Percentiles rank a stretch among this genome's conserved stretches.
phyloP scores from a whole-genome alignment of 1,139 yeast species.

The Blastobotrys apis region DNA sequence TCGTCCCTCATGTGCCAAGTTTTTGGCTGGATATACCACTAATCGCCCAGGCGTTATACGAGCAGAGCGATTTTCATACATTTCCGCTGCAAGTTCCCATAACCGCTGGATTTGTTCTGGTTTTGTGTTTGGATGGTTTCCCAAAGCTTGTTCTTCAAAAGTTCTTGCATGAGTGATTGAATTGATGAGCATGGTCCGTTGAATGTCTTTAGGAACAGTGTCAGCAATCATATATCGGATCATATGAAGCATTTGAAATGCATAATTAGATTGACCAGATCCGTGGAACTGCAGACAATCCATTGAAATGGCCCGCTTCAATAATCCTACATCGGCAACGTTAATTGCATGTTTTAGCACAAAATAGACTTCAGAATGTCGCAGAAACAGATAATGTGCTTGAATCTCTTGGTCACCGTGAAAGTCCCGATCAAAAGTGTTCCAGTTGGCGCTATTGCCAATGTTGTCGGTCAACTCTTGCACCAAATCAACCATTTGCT shows the following conservation, averaged over 20 bases:
- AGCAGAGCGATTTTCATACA: constrained; percentile 5
- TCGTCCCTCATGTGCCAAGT: constrained; percentile 13
- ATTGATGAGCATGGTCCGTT: constrained; percentile 9
- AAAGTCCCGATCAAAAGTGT: constrained; percentile 7
- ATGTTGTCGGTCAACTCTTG: constrained; percentile 6
- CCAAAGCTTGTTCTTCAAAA: constrained; percentile 9
- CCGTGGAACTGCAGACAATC: constrained; percentile 12
- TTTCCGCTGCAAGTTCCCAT: constrained; percentile 7
- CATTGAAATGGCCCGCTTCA: constrained; percentile 10
- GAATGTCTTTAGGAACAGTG: constrained; percentile 8
- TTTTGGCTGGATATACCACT: constrained; percentile 13
- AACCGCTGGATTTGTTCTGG: constrained; percentile 5
- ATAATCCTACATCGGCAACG: constrained; percentile 11
- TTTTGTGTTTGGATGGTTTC: background rate
- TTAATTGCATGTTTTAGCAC: constrained; percentile 12
- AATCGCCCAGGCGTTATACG: constrained; percentile 6
- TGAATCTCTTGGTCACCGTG: constrained; percentile 13
- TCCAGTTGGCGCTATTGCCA: constrained; percentile 12
- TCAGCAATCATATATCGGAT: constrained; percentile 10
- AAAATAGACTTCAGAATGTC: constrained; percentile 12
- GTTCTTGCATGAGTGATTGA: constrained; percentile 10
- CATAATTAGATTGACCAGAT: constrained; percentile 12
- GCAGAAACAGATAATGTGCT: constrained; percentile 13
- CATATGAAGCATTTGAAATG: constrained; percentile 12
- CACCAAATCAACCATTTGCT: background rate